phyloP scores from a whole-genome alignment of 2,329 filamentous ascomycete genomes.

The Aspergillus pseudoterreus region DNA sequence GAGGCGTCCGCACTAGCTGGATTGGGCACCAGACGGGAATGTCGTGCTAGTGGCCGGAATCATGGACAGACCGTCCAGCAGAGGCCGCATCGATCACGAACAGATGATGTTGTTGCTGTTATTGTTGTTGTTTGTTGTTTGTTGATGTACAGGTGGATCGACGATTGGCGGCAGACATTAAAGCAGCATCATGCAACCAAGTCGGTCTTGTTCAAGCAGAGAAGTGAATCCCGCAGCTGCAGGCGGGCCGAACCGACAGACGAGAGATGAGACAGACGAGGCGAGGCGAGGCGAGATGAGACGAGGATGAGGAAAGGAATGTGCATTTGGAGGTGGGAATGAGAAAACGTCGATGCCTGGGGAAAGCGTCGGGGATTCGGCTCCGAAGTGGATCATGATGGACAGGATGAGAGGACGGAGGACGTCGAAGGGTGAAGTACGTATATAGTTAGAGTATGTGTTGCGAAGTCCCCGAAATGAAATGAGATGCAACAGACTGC shows the following conservation, averaged over 20 bases:
- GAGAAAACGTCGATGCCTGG: not conserved
- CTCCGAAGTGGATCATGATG: not conserved
- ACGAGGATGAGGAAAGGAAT: too few species aligned
- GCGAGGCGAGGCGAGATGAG: too few species aligned
- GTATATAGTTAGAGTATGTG: not conserved
- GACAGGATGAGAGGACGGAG: not conserved
- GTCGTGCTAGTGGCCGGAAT: not conserved
- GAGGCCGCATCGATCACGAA: too few species aligned
- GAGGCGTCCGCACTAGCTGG: not conserved
- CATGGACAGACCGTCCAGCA: not conserved
- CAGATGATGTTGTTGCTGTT: not conserved
- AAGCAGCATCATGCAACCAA: not conserved
- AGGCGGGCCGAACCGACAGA: not conserved
- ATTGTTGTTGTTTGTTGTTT: not conserved
- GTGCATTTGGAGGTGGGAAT: not conserved
- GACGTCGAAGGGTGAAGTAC: too few species aligned
- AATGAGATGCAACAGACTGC: too few species aligned
- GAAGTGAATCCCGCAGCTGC: not conserved
- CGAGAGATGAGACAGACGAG: too few species aligned
- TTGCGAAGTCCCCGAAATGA: too few species aligned
- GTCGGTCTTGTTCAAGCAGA: not conserved
- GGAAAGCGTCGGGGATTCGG: not conserved
- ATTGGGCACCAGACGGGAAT: not conserved
- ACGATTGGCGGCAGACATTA: not conserved
- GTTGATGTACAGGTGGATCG: not conserved